phyloP scores from a whole-genome alignment of 192 early-diverging fungal genomes.

The Coemansia sp. region DNA sequence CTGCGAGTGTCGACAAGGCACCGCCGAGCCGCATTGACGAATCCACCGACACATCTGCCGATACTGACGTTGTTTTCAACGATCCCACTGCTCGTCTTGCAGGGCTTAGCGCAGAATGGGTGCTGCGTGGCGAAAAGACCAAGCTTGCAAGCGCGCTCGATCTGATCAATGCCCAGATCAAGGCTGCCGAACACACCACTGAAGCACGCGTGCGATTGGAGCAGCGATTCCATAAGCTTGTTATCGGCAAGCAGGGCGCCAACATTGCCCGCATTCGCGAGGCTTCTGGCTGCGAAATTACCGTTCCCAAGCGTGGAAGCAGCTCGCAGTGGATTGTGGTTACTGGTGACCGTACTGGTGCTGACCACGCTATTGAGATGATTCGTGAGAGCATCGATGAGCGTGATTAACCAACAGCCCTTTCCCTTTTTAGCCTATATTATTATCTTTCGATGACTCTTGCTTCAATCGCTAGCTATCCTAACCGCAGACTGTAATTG shows the following conservation, averaged over 20 bases:
- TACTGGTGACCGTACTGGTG: conserved; percentile 23
- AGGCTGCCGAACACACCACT: not conserved
- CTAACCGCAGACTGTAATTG: too few relatives aligned
- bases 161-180: conserved; percentile 21
- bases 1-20: conserved; percentile 40
- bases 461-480: too few relatives aligned
- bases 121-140: conserved; percentile 56
- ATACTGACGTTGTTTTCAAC: conserved; percentile 25
- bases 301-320: conserved; percentile 57
- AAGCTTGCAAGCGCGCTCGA: conserved; percentile 52
- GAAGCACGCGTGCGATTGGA: conserved; percentile 54
- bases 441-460: too few relatives aligned
- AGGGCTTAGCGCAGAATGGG: conserved; percentile 47
- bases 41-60: conserved; percentile 8
- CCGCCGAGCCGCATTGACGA: conserved; percentile 54
- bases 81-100: conserved; percentile 14
- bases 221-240: conserved; percentile 59
- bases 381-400: conserved; percentile 40
- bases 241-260: conserved; percentile 74
- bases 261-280: conserved; percentile 72
- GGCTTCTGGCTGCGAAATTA: conserved; percentile 63
- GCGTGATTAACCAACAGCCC: conserved; percentile 23
- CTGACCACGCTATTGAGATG: conserved; percentile 36
- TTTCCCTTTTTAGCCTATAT: too few relatives aligned
- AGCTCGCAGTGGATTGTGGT: conserved; percentile 28